Base-by-base conservation (phyloP, 1,284 basidiomycete species). In the Agroathelia rolfsii region DNA sequence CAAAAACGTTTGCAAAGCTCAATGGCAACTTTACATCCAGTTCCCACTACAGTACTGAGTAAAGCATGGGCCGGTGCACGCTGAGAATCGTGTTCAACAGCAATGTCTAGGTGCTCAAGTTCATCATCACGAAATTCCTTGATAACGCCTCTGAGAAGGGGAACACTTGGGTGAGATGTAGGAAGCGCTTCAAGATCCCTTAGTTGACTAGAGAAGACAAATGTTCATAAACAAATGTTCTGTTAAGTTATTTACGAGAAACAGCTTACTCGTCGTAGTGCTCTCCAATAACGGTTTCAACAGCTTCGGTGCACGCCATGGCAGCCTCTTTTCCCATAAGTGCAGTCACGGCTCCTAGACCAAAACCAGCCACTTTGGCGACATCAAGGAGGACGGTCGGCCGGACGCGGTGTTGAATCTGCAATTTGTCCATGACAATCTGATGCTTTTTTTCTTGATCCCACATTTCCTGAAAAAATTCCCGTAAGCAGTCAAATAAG, bases 401-500 rank as follows among this genome's bases (percentile, higher is more conserved):
- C 17, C 90, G 72, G 19, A 90, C 71, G 9, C 66, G 66, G 52
- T 96, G 89, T 52, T 97, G 90, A 3, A 70, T 51, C 41, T 87
- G 79, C 18, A 97, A 58, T 43, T 76, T 80, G 46, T 90, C 73
- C 74, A 94, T 87, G 18, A 92, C 86, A 0, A 63, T 53, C 9
- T 96, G 64, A 56, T 97, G 93, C 56, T 89, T 89, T 59, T 86
- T 87, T 59, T 97, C 93, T 50, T 89, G 90, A 30, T 88, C 77
- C 90, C 90, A 96, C 93, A 97, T 97, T 41, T 85, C 79, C 85
- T 94, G 40, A n/a, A n/a, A n/a, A n/a, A n/a, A n/a, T n/a, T n/a
- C n/a, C n/a, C n/a, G n/a, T n/a, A n/a, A n/a, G n/a, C n/a, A n/a
- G n/a, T n/a, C n/a, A n/a, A n/a, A n/a, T n/a, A n/a, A n/a, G n/a